Base-by-base conservation (phyloP, 495 filamentous ascomycete species). In the Lophium mytilinum region DNA sequence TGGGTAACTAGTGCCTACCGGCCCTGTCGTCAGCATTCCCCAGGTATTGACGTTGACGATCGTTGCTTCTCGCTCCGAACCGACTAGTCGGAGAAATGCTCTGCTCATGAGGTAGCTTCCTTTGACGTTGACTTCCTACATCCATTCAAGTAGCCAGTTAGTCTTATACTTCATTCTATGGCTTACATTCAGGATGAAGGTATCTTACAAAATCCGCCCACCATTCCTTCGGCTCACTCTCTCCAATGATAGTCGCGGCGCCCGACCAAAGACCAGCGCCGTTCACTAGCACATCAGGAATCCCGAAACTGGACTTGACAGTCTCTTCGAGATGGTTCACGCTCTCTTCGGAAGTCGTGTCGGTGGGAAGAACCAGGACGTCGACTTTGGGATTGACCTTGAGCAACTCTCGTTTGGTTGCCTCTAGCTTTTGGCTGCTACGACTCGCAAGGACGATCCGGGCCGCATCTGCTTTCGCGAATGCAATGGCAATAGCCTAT, bases 181-280 rank as follows among this genome's bases (percentile, higher is more conserved):
- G 4, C 14, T 8, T 0, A 48, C 2, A 30, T 6, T 6, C 6
- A 30, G 24, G 24, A 30, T 6, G 24, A 30, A 47, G 30, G 19
- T 1, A 37, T 10, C 59, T 0, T 56, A 65, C 59, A 18, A 65
- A 39, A 53, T 65, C 54, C 24, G 33, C 19, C 59, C 62, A 65
- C 62, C 62, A 65, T 7, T 34, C 45, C 8, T 47, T 37, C 3
- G 59, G 51, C 9, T 55, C 45, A 5, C 58, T 51, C 12, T 17
- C 37, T 15, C 50, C 58, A 9, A 53, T 47, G 10, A 52, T 30
- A 1, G 8, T 19, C 1, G 35, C 14, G 7, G 1, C 37, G 48
- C 49, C 49, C 24, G 52, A 30, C 35, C 52, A 55, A 8, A 59
- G n/a, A 2, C 63, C 60, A 41, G 60, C 63, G 53, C 60, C 63